These are phyloP conservation scores for Closterium sp. DNA, from an alignment of 139 green algal species.

Conservation along the genomic window DNA sequence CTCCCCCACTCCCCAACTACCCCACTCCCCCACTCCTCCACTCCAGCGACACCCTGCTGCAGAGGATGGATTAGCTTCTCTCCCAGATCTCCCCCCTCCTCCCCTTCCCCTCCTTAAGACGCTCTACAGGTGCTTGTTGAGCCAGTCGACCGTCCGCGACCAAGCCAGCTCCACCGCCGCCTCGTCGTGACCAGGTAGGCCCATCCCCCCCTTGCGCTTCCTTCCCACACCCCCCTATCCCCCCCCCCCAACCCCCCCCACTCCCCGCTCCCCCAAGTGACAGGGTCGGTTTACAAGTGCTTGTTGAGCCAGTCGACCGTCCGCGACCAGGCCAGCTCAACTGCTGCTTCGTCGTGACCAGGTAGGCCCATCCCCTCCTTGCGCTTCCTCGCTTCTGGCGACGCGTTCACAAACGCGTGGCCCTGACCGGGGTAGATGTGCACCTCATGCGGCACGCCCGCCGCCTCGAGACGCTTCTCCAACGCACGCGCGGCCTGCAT, in stretches of 20 bases:
- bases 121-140: conserved; percentile 41
- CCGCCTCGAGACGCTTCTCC: conserved; percentile 32
- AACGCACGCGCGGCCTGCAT: conserved; percentile 41
- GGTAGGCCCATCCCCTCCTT: conserved; percentile 45
- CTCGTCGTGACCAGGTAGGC: conserved; percentile 37
- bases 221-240: background rate
- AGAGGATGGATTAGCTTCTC: too few relatives aligned
- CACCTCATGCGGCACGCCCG: conserved; percentile 36
- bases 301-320: conserved; percentile 29
- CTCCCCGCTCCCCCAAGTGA: too few relatives aligned
- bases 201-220: background rate
- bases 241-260: background rate
- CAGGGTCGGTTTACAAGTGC: conserved; percentile 36
- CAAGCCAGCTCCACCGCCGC: conserved; percentile 30
- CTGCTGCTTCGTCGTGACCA: conserved; percentile 17
- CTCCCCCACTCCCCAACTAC: too few relatives aligned
- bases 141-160: conserved; percentile 20
- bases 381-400: conserved; percentile 30
- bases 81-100: too few relatives aligned
- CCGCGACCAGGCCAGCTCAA: conserved; percentile 34
- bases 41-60: too few relatives aligned
- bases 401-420: conserved; percentile 59
- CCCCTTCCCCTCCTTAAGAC: background rate
- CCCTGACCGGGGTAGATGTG: conserved; percentile 50
- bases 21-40: too few relatives aligned